Conservation (phyloP, 768 basidiomycete genomes). For the Tulasnella sp. region DNA sequence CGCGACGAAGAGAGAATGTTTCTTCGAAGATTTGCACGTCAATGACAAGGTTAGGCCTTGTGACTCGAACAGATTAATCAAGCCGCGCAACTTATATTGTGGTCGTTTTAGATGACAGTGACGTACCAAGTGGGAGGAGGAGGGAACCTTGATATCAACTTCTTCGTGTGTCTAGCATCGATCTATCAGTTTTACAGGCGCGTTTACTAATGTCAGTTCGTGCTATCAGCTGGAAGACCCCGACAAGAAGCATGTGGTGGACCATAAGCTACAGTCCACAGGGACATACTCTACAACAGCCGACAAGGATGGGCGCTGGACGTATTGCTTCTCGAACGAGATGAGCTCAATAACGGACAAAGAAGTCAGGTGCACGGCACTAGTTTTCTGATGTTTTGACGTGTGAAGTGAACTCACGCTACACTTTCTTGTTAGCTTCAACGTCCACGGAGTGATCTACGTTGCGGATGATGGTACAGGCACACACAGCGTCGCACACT, state of each 20-base stretch:
- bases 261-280: constrained; percentile 78
- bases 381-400: constrained; percentile 11
- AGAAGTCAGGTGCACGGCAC: constrained; percentile 60
- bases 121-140: constrained; percentile 98
- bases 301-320: constrained; percentile 72
- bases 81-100: neutral
- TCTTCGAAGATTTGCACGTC: constrained; percentile 86
- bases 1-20: constrained; percentile 83
- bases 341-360: constrained; percentile 97
- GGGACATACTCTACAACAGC: constrained; percentile 84
- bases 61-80: neutral
- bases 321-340: constrained; percentile 98
- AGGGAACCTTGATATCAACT: constrained; percentile 94
- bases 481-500: neutral
- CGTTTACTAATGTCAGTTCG: neutral
- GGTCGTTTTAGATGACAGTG: constrained; percentile 74
- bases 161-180: constrained; percentile 88
- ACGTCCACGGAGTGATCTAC: constrained; percentile 95
- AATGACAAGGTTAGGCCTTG: constrained; percentile 62
- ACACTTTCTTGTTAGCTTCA: constrained; percentile 52
- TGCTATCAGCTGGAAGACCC: constrained; percentile 67
- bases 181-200: neutral
- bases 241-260: constrained; percentile 46
- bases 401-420: too few species aligned
- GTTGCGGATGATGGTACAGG: constrained; percentile 70